Evolutionary conservation across 345 rosid genomes (phyloP), one percentile per base, ranked within the genome.

Genomic region (Populus davidiana): DNA sequence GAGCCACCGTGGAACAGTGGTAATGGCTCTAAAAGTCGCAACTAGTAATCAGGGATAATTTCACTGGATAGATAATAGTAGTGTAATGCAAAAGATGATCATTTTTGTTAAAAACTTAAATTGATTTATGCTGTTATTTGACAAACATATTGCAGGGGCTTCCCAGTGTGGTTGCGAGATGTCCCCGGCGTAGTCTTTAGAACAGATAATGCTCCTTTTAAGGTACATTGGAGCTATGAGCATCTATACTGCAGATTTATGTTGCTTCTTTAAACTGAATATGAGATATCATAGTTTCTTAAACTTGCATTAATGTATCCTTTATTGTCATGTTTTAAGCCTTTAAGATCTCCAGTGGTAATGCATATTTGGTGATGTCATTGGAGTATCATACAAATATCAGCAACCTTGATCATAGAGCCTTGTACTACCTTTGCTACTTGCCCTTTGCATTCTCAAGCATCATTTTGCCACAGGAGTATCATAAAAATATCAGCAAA

Each of bases 161-260:
- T 95, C 78, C 99, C 99, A 1, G 90, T 95, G 77, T 93, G 98
- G 99, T 70, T 95, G 77, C 94, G 98, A 41, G 92, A 92, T 85
- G 72, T 95, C 77, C 97, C 96, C 23, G 96, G 98, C 71, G 83
- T 95, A 62, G 89, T 89, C 87, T 95, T 95, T 80, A 92, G 99
- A 85, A 93, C 99, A 62, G 94, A 95, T 70, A 95, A 95, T 89
- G 90, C 81, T 69, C 94, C 97, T 75, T 95, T 92, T 79, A 93
- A 93, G 98, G 99, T 92, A 85, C 72, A 61, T 31, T 18, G 33
- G 11, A 20, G 44, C 64, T 65, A 56, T 73, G 21, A 29, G 33
- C 72, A 67, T 68, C 11, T 59, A 35, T 72, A 36, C 11, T 74
- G 71, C 50, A 38, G 25, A 21, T 62, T 73, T 73, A 62, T 25